A percentile compares a stretch with the other conserved stretches of the same genome.
Conservation (phyloP, 805 yeast species). For the Tetrapisispora iriomotensis region DNA sequence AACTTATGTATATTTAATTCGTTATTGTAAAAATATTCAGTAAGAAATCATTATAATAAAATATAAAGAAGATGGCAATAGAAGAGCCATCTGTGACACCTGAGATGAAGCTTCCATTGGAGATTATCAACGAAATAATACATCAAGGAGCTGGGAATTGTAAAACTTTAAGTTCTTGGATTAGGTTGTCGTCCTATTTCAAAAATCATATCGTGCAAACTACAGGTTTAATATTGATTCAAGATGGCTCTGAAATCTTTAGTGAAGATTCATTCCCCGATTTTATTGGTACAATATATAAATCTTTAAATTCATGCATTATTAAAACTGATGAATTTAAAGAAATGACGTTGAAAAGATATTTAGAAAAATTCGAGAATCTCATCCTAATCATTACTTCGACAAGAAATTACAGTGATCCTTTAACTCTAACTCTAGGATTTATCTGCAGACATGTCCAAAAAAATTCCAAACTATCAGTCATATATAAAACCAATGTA, state of each 20-base stretch:
- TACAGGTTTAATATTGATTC: constrained; percentile 18
- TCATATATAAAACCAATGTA: constrained; percentile 15
- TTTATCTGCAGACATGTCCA: constrained; percentile 7
- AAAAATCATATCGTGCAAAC: constrained; percentile 8
- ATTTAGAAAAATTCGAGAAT: constrained; percentile 8
- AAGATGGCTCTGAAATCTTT: constrained; percentile 8
- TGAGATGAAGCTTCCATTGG: constrained; percentile 15
- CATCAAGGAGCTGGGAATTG: constrained; percentile 15
- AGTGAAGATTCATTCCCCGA: constrained; percentile 5
- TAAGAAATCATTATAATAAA: too few species aligned
- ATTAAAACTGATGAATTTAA: constrained; percentile 10
- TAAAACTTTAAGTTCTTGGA: constrained; percentile 21
- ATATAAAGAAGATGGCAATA: too few species aligned
- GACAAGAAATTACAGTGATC: constrained; percentile 16
- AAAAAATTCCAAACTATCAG: constrained; percentile 11
- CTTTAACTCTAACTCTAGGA: constrained; percentile 9
- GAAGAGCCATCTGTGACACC: too few species aligned
- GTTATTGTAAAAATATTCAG: too few species aligned
- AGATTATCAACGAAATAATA: constrained; percentile 18
- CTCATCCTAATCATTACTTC: constrained; percentile 18
- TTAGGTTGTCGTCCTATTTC: constrained; percentile 10
- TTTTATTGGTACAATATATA: constrained; percentile 10
- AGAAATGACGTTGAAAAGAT: constrained; percentile 4
- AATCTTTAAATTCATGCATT: constrained; percentile 8
- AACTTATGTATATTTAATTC: too few species aligned